These are phyloP conservation scores for Dendrocalamus sinicus DNA, from an alignment of 176 grass and related monocot genomes.

Conservation along the genomic window DNA sequence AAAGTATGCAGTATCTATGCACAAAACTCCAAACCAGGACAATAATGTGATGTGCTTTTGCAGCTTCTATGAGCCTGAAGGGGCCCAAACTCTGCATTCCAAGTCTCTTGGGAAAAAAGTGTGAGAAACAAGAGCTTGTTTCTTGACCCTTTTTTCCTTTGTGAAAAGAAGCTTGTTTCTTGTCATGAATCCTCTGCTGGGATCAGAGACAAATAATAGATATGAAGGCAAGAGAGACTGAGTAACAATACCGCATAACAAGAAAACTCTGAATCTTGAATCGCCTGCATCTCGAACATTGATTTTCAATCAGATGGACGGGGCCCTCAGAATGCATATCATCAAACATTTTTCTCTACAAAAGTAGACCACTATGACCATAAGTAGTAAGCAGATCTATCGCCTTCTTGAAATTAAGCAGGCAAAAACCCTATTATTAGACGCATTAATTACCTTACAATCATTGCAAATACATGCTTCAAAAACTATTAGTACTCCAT, in stretches of 20 bases:
- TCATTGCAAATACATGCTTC: conserved; percentile 11
- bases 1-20: not conserved
- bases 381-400: not conserved
- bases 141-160: conserved; percentile 12
- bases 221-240: not conserved
- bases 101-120: conserved; percentile 24
- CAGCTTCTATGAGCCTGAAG: conserved; percentile 20
- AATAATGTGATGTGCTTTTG: conserved; percentile 34
- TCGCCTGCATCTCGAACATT: not conserved
- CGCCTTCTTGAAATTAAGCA: conserved; percentile 14
- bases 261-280: conserved; percentile 1
- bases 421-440: not conserved
- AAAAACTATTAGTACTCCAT: conserved; percentile 3
- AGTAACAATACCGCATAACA: not conserved
- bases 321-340: not conserved
- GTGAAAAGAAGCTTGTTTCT: conserved; percentile 11
- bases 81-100: conserved; percentile 25
- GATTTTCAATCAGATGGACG: not conserved
- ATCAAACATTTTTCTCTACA: not conserved
- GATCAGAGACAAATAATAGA: not conserved
- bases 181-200: not conserved
- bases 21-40: conserved; percentile 24
- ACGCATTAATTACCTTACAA: not conserved
- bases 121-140: not conserved
- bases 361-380: not conserved